Evolutionary conservation across 31 red algal genomes (phyloP), one percentile per base, ranked within the genome.

Genomic region (Endocladia muricata): DNA sequence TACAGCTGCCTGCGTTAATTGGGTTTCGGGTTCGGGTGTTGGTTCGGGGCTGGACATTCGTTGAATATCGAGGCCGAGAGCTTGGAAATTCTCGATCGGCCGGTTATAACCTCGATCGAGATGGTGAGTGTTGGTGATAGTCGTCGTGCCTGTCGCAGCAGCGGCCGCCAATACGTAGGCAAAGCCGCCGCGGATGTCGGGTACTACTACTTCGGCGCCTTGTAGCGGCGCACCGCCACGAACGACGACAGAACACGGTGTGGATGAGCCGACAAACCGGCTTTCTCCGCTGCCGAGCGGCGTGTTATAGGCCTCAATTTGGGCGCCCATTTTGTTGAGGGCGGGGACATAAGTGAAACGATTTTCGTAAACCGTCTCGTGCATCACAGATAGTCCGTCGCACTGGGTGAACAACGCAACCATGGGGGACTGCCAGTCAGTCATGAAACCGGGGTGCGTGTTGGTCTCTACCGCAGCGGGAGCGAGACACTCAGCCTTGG

Each of bases 61-160:
- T n/a, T n/a, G n/a, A n/a, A n/a, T n/a, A n/a, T n/a, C n/a, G n/a
- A n/a, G n/a, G n/a, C n/a, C n/a, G n/a, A n/a, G n/a, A n/a, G n/a
- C n/a, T n/a, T n/a, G n/a, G n/a, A n/a, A n/a, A n/a, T n/a, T n/a
- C n/a, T n/a, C n/a, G n/a, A n/a, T n/a, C n/a, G n/a, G n/a, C n/a
- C n/a, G n/a, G n/a, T 63, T 25, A 31, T 63, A 63, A 23, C 59
- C 59, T 9, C 59, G 59, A 23, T 63, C 59, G 13, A 63, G 59
- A 23, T 63, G 59, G 23, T 63, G 23, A 11, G 23, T 19, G 28
- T 23, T 8, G 11, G 13, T 9, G 13, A 63, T 25, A 8, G 23
- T 25, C 9, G 21, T 63, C 21, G 9, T 9, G 23, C 59, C 59
- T 63, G 11, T 23, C 9, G 59, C 59, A 25, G 23, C 59, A 11